Evolutionary conservation across 2,329 filamentous ascomycete species (phyloP).

Genomic region (Ceratocystis cubensis): DNA sequence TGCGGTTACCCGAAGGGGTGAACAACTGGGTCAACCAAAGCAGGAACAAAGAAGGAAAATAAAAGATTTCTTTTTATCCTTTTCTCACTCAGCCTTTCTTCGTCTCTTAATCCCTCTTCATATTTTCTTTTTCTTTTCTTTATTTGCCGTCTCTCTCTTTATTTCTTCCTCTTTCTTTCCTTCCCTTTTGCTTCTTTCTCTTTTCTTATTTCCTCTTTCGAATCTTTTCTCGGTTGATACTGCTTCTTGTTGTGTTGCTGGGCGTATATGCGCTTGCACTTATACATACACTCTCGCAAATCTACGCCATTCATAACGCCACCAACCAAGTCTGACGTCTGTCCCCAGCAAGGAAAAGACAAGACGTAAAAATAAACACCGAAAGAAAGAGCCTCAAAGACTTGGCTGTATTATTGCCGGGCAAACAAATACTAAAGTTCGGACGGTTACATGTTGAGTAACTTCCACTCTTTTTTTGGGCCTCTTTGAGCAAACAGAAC

Average conservation of each 20-base stretch:
- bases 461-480: background rate
- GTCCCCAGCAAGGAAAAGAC: background rate
- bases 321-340: slow-evolving; percentile 33
- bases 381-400: background rate
- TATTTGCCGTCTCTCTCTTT: slow-evolving; percentile 26
- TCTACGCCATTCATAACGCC: slow-evolving; percentile 27
- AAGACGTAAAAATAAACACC: background rate
- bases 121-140: background rate
- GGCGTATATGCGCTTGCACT: background rate
- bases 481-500: background rate
- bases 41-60: background rate
- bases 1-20: background rate
- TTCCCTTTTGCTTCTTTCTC: background rate
- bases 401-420: background rate
- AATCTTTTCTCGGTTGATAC: slow-evolving; percentile 28
- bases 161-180: slow-evolving; percentile 14
- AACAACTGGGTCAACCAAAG: background rate
- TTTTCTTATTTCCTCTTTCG: slow-evolving; percentile 30
- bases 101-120: slow-evolving; percentile 21
- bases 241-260: background rate
- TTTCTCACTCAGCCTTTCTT: slow-evolving; percentile 25
- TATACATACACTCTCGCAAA: background rate
- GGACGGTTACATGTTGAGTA: background rate
- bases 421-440: background rate
- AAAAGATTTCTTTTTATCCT: background rate